Conservation (phyloP, 2,329 filamentous ascomycete species). For the Stachybotrys elegans region DNA sequence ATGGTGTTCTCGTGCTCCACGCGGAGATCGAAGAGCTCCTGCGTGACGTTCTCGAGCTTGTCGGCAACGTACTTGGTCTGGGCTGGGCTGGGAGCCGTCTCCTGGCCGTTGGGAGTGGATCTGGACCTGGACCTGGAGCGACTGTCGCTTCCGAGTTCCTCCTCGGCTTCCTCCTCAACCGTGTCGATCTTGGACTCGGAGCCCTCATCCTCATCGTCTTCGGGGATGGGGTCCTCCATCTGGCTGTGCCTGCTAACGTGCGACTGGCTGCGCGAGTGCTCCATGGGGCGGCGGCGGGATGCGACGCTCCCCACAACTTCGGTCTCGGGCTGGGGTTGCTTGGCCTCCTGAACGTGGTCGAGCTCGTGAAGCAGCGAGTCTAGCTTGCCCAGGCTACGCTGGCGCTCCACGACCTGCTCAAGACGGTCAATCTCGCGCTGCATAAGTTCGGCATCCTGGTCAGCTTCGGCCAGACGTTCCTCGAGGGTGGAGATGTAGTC, state of each 20-base stretch:
- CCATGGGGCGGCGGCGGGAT: constrained; percentile 38
- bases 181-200: constrained; percentile 21
- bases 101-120: constrained; percentile 7
- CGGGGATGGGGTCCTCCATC: constrained; percentile 49
- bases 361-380: constrained; percentile 90
- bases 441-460: constrained; percentile 95
- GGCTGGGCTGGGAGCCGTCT: constrained; percentile 59
- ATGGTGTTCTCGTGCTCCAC: constrained; percentile 85
- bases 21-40: constrained; percentile 85
- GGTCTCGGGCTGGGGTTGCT: constrained; percentile 26
- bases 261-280: constrained; percentile 51
- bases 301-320: constrained; percentile 34
- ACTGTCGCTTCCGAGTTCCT: constrained; percentile 11
- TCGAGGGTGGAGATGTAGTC: constrained; percentile 97
- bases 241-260: constrained; percentile 44
- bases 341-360: constrained; percentile 65
- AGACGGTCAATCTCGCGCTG: constrained; percentile 91
- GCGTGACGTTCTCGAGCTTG: constrained; percentile 85
- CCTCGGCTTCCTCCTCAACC: constrained; percentile 26
- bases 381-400: constrained; percentile 89
- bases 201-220: constrained; percentile 40
- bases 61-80: constrained; percentile 85
- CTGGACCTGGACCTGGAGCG: constrained; percentile 10
- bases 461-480: constrained; percentile 88
- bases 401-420: constrained; percentile 91